Evolutionary conservation across 75 land plant genomes (phyloP).

Genomic region (Cunninghamia lanceolata): DNA sequence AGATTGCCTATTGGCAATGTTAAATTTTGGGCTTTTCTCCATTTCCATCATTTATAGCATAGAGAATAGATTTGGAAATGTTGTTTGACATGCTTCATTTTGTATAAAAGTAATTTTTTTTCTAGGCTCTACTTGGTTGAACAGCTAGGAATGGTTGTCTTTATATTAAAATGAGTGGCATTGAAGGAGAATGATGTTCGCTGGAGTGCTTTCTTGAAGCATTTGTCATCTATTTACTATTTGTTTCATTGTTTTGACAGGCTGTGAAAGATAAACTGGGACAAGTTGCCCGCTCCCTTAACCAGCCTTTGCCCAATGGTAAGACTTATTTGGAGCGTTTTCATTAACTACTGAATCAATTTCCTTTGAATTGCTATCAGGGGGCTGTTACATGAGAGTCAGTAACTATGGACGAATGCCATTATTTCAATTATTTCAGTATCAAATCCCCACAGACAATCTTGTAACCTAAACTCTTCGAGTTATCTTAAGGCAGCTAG

Average conservation of each 20-base stretch:
- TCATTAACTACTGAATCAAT: not conserved
- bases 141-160: not conserved
- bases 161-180: not conserved
- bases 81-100: not conserved
- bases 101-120: not conserved
- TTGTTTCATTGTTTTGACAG: conserved; percentile 34
- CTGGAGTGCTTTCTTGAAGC: not conserved
- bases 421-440: not conserved
- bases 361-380: not conserved
- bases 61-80: not conserved
- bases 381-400: not conserved
- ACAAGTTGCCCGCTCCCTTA: conserved; percentile 77
- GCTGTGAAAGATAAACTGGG: conserved; percentile 66
- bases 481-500: not conserved
- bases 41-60: not conserved
- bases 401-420: not conserved
- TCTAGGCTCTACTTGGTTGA: not conserved
- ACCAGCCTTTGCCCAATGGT: conserved; percentile 59
- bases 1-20: not conserved
- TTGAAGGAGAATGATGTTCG: not conserved
- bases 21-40: not conserved
- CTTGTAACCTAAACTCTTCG: not conserved
- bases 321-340: conserved; percentile 6
- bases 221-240: not conserved
- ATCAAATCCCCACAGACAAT: not conserved